Evolutionary conservation across 1,139 yeast genomes (phyloP), one percentile per base, ranked within the genome.

Genomic region (Trichomonascaceae sp.): DNA sequence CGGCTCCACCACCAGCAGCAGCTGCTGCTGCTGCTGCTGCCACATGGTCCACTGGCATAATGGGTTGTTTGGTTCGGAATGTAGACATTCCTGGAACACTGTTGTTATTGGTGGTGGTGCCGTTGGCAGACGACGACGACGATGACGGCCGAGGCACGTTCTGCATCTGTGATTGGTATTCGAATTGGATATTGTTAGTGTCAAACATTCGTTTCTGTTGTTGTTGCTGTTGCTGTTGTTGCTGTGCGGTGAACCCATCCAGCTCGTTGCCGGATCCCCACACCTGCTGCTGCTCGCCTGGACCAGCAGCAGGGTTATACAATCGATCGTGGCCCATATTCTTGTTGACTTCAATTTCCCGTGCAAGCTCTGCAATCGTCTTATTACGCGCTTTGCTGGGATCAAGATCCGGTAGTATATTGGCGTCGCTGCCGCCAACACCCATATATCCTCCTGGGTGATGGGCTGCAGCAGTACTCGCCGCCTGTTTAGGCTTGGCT

Each of bases 331-430:
- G 23, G 22, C 36, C 42, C 9, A 42, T 40, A 13, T 32, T 29
- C 27, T 48, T 32, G 18, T 50, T 48, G 33, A 71, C 51, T 38
- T 67, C 63, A 33, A 68, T 68, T 48, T 69, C 74, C 44, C 73
- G 64, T 5, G 75, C 76, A 38, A 69, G 51, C 43, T 69, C 74
- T 1, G 75, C 75, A 35, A 69, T 69, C 0, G 74, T 65, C 46
- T 69, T 69, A 37, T 59, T 49, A 14, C 28, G 29, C 16, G n/a
- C n/a, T n/a, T n/a, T n/a, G n/a, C n/a, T n/a, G n/a, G n/a, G n/a
- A n/a, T n/a, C n/a, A n/a, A n/a, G n/a, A n/a, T n/a, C n/a, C n/a
- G n/a, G 25, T 20, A 20, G n/a, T 14, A 22, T 32, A 13, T 33
- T 33, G 13, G 29, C 14, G 13, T 23, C 32, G 6, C 11, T 6